Evolutionary conservation across 2,329 filamentous ascomycete species (phyloP).

Genomic region (Ophidiomyces ophidiicola): DNA sequence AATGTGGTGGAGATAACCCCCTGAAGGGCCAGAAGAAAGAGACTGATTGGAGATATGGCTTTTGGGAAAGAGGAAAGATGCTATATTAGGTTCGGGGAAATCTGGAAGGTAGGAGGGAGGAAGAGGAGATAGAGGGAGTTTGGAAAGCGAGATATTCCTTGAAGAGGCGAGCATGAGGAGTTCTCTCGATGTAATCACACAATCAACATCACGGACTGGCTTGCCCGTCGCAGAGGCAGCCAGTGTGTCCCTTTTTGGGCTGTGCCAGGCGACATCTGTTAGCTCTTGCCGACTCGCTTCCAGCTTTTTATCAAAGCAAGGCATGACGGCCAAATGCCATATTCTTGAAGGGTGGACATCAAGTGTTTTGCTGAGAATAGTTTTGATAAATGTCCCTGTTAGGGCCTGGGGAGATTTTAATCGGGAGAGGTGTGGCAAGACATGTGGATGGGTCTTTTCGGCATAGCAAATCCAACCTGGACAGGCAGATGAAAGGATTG

Average conservation of each 20-base stretch:
- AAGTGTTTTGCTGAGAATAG: constrained; percentile 59
- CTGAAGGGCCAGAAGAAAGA: constrained; percentile 61
- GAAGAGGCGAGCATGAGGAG: constrained; percentile 78
- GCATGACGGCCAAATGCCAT: constrained; percentile 95
- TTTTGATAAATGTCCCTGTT: constrained; percentile 81
- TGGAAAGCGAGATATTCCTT: constrained; percentile 63
- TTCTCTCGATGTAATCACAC: constrained; percentile 93
- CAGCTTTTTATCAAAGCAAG: constrained; percentile 97
- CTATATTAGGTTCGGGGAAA: constrained; percentile 62
- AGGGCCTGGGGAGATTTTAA: constrained; percentile 92
- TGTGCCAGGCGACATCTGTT: constrained; percentile 62
- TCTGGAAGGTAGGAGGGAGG: constrained; percentile 35
- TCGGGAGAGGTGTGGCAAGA: constrained; percentile 78
- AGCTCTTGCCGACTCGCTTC: constrained; percentile 90
- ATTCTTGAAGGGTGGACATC: constrained; percentile 65
- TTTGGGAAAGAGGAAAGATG: constrained; percentile 62
- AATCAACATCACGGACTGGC: constrained; percentile 75
- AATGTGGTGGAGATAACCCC: constrained; percentile 78
- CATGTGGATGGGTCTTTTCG: constrained; percentile 91
- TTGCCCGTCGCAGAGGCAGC: constrained; percentile 27
- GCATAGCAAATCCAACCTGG: constrained; percentile 98
- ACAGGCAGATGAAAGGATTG: constrained; percentile 68
- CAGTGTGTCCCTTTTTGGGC: constrained; percentile 23
- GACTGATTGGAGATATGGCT: constrained; percentile 29
- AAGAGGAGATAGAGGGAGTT: constrained; percentile 50